Percentiles rank a stretch among this genome's conserved stretches.
Evolutionary conservation across 2,329 filamentous ascomycete species (phyloP).

Genomic region (Paecilomyces niveus): DNA sequence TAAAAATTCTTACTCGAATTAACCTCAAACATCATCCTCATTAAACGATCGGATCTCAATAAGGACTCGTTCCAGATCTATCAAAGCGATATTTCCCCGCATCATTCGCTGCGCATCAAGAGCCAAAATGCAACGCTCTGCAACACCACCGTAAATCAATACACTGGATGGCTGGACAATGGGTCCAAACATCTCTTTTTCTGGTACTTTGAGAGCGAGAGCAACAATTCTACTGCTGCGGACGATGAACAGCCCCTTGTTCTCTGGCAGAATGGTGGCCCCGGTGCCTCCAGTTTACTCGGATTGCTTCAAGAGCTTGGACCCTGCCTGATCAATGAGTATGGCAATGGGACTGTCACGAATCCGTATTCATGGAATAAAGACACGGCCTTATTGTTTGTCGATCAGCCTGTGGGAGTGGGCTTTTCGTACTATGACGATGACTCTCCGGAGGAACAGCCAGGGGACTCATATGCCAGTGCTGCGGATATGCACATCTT

Average conservation of each 20-base stretch:
- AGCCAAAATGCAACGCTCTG: background rate
- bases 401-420: slow-evolving; percentile 32
- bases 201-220: slow-evolving; percentile 39
- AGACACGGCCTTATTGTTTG: slow-evolving; percentile 25
- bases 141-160: background rate
- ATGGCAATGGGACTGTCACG: slow-evolving; percentile 29
- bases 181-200: slow-evolving; percentile 40
- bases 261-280: slow-evolving; percentile 37
- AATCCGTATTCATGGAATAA: slow-evolving; percentile 4
- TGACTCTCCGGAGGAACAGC: slow-evolving; percentile 8
- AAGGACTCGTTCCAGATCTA: background rate
- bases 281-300: slow-evolving; percentile 29
- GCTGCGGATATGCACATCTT: slow-evolving; percentile 43
- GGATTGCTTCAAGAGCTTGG: slow-evolving; percentile 30
- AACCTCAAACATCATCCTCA: too few relatives aligned
- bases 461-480: slow-evolving; percentile 33
- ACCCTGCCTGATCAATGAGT: slow-evolving; percentile 30
- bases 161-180: slow-evolving; percentile 4
- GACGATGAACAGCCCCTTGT: slow-evolving; percentile 23
- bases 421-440: slow-evolving; percentile 31
- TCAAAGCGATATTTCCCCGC: background rate
- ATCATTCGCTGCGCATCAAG: background rate
- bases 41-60: background rate
- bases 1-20: too few relatives aligned
- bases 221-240: slow-evolving; percentile 17